These are phyloP conservation scores for Salvia splendens DNA, from an alignment of 257 asterid genomes.

Conservation along the genomic window DNA sequence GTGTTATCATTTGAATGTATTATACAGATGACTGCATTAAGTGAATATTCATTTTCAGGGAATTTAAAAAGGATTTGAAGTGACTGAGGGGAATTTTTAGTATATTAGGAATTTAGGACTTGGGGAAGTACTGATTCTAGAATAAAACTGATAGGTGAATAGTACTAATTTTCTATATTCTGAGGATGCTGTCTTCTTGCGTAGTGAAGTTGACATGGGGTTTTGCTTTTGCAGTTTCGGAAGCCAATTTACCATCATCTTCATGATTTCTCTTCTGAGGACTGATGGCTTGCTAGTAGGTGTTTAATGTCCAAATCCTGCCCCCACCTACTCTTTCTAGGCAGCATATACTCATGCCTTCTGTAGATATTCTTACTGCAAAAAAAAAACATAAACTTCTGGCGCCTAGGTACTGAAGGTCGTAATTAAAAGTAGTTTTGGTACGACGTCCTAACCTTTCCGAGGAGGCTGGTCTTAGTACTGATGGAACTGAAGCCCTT, in stretches of 20 bases:
- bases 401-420: background rate
- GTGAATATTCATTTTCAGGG: background rate
- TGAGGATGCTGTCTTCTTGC: background rate
- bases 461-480: background rate
- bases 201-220: background rate
- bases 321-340: background rate
- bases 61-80: background rate
- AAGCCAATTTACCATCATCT: background rate
- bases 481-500: slow-evolving; percentile 5
- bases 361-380: slow-evolving; percentile 1
- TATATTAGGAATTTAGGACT: background rate
- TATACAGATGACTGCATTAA: background rate
- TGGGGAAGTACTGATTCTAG: background rate
- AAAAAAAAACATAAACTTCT: background rate
- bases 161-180: background rate
- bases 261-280: background rate
- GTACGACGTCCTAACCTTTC: background rate
- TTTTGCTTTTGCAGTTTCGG: background rate
- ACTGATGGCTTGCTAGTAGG: background rate
- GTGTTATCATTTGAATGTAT: too few relatives aligned
- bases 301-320: background rate
- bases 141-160: background rate
- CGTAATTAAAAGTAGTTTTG: background rate
- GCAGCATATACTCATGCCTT: background rate
- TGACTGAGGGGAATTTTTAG: too few relatives aligned